Evolutionary conservation across 495 filamentous ascomycete species (phyloP), one percentile per base, ranked within the genome.

Genomic region (Neurospora africana): DNA sequence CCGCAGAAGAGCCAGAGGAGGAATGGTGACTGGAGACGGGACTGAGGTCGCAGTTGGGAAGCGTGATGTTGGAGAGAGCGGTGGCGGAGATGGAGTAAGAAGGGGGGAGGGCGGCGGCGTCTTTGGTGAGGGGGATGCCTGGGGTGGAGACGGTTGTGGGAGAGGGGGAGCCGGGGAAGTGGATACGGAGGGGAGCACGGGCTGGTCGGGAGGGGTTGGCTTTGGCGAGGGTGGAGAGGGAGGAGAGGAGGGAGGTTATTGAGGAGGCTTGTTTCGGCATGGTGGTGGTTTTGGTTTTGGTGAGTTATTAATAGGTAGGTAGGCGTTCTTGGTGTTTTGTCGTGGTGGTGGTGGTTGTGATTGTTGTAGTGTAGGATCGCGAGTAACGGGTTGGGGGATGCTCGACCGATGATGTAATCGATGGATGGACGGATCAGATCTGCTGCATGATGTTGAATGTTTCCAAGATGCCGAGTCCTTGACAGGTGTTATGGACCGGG

Each of bases 171-270:
- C 23, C 6, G 21, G 75, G 75, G 72, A 79, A 80, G 72, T 80
- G 78, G 53, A 80, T 75, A 35, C 76, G 75, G 15, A 80, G 76
- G 9, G 72, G 38, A 7, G 71, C 74, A 11, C 35, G 70, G 70
- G 5, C 53, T n/a, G 65, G 23, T 2, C 65, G 30, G 19, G 74
- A 44, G 41, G 39, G 44, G 65, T 36, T 36, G 70, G 67, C 36
- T 68, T 70, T 30, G 30, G 71, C 68, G 41, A 79, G 71, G 43
- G 39, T 19, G 70, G 71, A 73, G 69, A 79, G 71, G 43, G 39
- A 37, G 72, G 71, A 71, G 44, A 77, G 71, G 74, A 58, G 68
- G 40, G 75, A 8, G 43, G 58, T 72, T 21, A 77, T 39, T 69
- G 47, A 73, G 23, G 61, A 40, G 35, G 78, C 41, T 69, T 75